A percentile compares a stretch with the other conserved stretches of the same genome.
These are phyloP conservation scores for Calonectria ilicicola DNA, from an alignment of 2,329 filamentous ascomycete species.

Conservation along the genomic window DNA sequence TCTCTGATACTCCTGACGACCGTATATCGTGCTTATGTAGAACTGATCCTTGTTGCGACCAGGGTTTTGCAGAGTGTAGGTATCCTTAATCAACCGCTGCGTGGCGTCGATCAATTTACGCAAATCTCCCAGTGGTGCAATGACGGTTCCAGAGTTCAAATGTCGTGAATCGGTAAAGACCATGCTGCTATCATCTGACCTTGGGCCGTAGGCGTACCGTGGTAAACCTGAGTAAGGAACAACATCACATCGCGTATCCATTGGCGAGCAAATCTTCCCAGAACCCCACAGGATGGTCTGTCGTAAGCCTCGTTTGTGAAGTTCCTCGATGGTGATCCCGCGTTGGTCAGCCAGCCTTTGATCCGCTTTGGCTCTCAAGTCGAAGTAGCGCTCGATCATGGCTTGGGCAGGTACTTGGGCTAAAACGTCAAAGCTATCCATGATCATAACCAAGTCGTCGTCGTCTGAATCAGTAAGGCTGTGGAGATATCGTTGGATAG, in stretches of 20 bases:
- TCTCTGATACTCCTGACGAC: constrained; percentile 39
- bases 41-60: constrained; percentile 36
- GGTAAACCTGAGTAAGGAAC: constrained; percentile 31
- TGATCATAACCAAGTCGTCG: constrained; percentile 37
- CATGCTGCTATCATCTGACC: constrained; percentile 26
- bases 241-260: constrained; percentile 30
- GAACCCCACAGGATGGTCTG: constrained; percentile 40
- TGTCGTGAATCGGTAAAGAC: constrained; percentile 24
- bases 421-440: constrained; percentile 40
- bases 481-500: constrained; percentile 31
- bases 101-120: constrained; percentile 32
- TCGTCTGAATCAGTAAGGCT: background rate
- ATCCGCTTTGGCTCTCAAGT: constrained; percentile 22
- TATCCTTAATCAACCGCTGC: constrained; percentile 17
- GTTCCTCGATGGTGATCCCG: constrained; percentile 31
- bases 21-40: constrained; percentile 35
- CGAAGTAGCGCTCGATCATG: constrained; percentile 40
- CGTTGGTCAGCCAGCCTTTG: constrained; percentile 34
- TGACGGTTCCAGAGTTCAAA: constrained; percentile 40
- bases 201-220: constrained; percentile 30
- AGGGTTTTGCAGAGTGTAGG: constrained; percentile 15
- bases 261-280: constrained; percentile 35
- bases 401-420: constrained; percentile 37
- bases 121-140: constrained; percentile 37
- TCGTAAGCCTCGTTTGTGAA: constrained; percentile 23